Evolutionary conservation across 768 basidiomycete species (phyloP).

Genomic region (Rhodotorula babjevae): DNA sequence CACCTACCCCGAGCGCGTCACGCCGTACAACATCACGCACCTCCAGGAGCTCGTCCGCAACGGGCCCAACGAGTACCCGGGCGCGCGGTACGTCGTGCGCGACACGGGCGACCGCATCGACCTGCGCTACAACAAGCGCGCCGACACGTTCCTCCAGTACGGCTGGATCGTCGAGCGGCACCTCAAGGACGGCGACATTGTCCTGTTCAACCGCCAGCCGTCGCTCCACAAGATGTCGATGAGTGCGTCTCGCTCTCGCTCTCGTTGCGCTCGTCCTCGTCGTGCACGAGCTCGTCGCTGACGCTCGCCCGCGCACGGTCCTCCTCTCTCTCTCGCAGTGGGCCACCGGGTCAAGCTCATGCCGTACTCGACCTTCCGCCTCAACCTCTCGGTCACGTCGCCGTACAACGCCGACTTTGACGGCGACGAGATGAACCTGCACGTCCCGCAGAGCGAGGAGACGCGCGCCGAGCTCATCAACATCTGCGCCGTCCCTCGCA

Average conservation of each 20-base stretch:
- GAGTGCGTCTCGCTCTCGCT: slow-evolving; percentile 50
- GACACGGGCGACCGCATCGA: slow-evolving; percentile 98
- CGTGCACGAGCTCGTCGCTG: background rate
- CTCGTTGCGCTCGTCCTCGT: background rate
- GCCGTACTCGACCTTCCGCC: slow-evolving; percentile 97
- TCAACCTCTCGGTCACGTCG: slow-evolving; percentile 88
- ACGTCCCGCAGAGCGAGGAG: slow-evolving; percentile 96
- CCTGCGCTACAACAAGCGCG: slow-evolving; percentile 89
- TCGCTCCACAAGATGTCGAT: slow-evolving; percentile 99
- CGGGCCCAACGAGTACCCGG: slow-evolving; percentile 90
- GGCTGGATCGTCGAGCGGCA: slow-evolving; percentile 99
- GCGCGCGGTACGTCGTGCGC: slow-evolving; percentile 91
- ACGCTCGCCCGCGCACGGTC: too few species aligned
- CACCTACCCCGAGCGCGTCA: slow-evolving; percentile 96
- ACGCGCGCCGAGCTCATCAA: slow-evolving; percentile 96
- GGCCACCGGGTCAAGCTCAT: slow-evolving; percentile 93
- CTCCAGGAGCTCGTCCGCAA: slow-evolving; percentile 92
- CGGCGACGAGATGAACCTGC: slow-evolving; percentile 99
- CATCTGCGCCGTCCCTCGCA: slow-evolving; percentile 93
- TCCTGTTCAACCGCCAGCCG: slow-evolving; percentile 96
- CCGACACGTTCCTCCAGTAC: slow-evolving; percentile 90
- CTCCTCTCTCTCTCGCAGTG: slow-evolving; percentile 51
- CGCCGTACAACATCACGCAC: slow-evolving; percentile 91
- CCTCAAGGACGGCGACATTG: slow-evolving; percentile 96
- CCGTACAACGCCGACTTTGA: slow-evolving; percentile 99